Evolutionary conservation across 768 basidiomycete species (phyloP), one percentile per base, ranked within the genome.

Genomic region (Leucocoprinus birnbaumii): DNA sequence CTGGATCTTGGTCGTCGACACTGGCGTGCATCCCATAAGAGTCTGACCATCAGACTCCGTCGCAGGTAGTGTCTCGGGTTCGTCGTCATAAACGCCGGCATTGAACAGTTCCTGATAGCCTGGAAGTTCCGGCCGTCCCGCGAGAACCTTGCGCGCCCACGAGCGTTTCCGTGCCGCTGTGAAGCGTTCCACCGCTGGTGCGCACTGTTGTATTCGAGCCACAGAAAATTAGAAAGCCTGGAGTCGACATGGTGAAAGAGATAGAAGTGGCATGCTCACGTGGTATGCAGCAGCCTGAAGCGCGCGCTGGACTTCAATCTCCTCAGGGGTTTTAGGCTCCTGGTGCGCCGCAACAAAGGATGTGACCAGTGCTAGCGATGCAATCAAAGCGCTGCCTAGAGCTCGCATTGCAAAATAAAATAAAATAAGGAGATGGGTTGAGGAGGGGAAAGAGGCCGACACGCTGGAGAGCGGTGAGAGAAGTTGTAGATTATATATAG

Each of bases 281-380:
- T 80, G 75, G 53, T 79, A 80, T 2, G 80, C 80, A 22, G 80
- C 79, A 40, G 73, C 76, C 56, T 80, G 77, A 25, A 83, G 68
- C 14, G 71, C 71, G 18, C 79, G 68, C 56, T 81, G 75, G 13
- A 78, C 67, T 58, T 78, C 78, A 42, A 76, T 69, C 60, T 81
- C 79, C 57, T 76, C 64, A 2, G 71, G 68, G 0, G 75, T 73
- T 59, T 70, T 73, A 3, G 79, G 77, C 42, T 74, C 66, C 47
- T 71, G 71, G 63, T 81, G 80, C 6, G 76, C 78, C 3, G 58
- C 31, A 14, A 60, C 67, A 6, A 63, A 40, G 22, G 62, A 56
- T 19, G 61, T 56, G 31, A 70, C 58, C 4, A 71, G 45, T n/a
- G 42, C 14, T 4, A 55, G 27, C n/a, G 45, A 55, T 3, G 58